Base-by-base conservation (phyloP, 2,329 filamentous ascomycete species). In the Aspergillus sp. region DNA sequence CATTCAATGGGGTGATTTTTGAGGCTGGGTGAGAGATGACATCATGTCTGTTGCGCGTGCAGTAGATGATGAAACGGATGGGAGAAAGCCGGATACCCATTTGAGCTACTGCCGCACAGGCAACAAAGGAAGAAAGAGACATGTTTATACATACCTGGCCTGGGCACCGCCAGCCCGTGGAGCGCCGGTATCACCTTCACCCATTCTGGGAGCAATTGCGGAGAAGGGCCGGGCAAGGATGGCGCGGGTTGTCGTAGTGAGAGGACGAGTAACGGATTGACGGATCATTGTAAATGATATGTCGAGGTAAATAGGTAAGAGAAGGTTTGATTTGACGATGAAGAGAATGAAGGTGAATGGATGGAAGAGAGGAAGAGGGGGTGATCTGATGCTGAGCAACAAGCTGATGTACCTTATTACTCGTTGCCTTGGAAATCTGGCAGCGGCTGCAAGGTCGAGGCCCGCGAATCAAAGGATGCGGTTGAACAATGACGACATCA, bases 111-210 rank as follows among this genome's bases (percentile, higher is more conserved):
- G 40, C 17, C 2, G 27, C 13, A 41, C 17, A 42, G n/a, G 8
- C n/a, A 15, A 5, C 8, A 20, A 9, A n/a, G 39, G 51, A 24
- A 13, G 40, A 42, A 17, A 47, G 24, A 34, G 27, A 30, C 11
- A 19, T 33, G 65, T 3, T 30, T 22, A 27, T 22, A 68, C 77
- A 42, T 72, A 80, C 79, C 70, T 66, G 48, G 72, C 61, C 46
- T 70, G 60, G 33, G 60, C 33, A 53, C 76, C 76, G 30, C 74
- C 72, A 39, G 72, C 42, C 51, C 73, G 71, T 55, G 75, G 67
- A 63, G 71, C 73, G 50, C 89, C 89, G 63, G 85, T 88, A 73
- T 91, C 89, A 64, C 89, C 90, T 66, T 83, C 88, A 61, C 74
- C 78, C 85, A 91, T 89, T 64, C 74, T 82, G 72, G 84, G 81